Percentiles rank a stretch among this genome's conserved stretches.
phyloP scores from a whole-genome alignment of 179 eudicot species.

The Beta corolliflora region DNA sequence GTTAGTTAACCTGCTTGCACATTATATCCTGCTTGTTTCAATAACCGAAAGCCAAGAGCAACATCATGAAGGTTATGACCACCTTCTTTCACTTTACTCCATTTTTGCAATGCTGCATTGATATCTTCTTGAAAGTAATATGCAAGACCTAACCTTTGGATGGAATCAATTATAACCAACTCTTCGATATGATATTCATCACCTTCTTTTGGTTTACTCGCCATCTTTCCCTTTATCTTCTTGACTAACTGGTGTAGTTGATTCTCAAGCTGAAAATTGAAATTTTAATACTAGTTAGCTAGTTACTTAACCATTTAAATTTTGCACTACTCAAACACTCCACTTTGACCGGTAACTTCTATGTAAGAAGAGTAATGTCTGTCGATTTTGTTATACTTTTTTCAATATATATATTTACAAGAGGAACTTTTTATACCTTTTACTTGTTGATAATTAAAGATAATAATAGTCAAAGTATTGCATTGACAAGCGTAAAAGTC shows the following conservation, averaged over 20 bases:
- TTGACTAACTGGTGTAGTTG: neutral
- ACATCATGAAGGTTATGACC: slow-evolving; percentile 35
- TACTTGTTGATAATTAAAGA: too few relatives aligned
- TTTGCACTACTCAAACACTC: too few relatives aligned
- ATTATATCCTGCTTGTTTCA: slow-evolving; percentile 59
- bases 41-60: slow-evolving; percentile 59
- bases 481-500: too few relatives aligned
- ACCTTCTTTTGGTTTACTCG: neutral
- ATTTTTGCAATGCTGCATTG: slow-evolving; percentile 15
- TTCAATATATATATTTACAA: too few relatives aligned
- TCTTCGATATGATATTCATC: slow-evolving; percentile 20
- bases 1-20: slow-evolving; percentile 42
- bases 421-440: too few relatives aligned
- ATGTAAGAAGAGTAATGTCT: too few relatives aligned
- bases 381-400: too few relatives aligned
- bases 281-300: too few relatives aligned
- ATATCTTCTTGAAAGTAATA: slow-evolving; percentile 55
- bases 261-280: neutral
- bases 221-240: slow-evolving; percentile 8
- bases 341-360: too few relatives aligned
- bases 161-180: slow-evolving; percentile 46
- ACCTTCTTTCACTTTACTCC: neutral
- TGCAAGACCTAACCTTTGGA: slow-evolving; percentile 53
- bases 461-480: too few relatives aligned
- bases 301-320: too few relatives aligned